Base-by-base conservation (phyloP, 768 basidiomycete genomes). In the Piloderma croceum region DNA sequence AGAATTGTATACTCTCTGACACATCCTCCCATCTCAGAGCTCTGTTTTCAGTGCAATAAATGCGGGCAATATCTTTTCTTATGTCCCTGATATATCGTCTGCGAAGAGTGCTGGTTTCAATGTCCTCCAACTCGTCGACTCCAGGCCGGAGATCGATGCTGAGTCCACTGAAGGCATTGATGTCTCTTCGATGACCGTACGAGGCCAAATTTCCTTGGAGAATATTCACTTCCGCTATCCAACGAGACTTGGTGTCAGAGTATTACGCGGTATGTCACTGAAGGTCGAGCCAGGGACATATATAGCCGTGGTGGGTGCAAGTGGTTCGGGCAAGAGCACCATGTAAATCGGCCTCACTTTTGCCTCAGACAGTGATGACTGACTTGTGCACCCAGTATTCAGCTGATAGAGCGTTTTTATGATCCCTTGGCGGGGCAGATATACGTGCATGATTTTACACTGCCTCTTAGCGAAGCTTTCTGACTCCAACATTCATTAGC, bases 201-300 rank as follows among this genome's bases (percentile, higher is more conserved):
- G 61, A 24, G 86, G 87, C 12, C 79, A 77, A 44, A 78, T 94
- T 43, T 74, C 71, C 19, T 76, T 94, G 48, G 82, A 92, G 58
- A 73, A 83, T 46, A 73, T 94, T 22, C 77, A 82, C 56, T 96
- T 97, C 76, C 78, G 87, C 11, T 96, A 96, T 63, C 92, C 92
- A 1, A 88, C 87, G 6, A 73, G 92, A 31, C 85, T 88, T 31
- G 78, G 77, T 50, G 80, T 89, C 13, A 83, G 84, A 36, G 90
- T 97, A 13, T 64, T 97, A 44, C 81, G 86, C 31, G 83, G 79
- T 38, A 68, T 97, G 17, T 79, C 77, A 12, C 56, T 89, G 37
- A 72, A 74, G 29, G 75, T 86, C 21, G 72, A 84, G 51, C 83
- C 85, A 6, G 85, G 85, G 21, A 86, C 81, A 18, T 90, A 82